Evolutionary conservation across 2,329 filamentous ascomycete genomes (phyloP).

Genomic region (Nemania sp.): DNA sequence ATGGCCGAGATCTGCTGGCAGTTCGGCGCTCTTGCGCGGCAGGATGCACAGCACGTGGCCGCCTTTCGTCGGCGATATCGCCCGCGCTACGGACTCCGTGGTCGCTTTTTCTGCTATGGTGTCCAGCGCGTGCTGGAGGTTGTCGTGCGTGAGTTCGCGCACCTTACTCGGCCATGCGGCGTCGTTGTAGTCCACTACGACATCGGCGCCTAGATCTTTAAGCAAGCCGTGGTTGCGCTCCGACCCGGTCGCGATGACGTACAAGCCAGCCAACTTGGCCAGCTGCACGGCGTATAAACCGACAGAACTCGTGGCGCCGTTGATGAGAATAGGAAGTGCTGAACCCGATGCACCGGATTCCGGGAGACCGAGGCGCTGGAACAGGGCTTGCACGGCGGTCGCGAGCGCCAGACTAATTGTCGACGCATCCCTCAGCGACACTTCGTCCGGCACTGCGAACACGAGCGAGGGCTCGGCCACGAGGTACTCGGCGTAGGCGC

Average conservation of each 20-base stretch:
- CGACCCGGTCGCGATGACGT: constrained; percentile 36
- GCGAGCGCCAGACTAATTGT: constrained; percentile 44
- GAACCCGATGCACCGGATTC: constrained; percentile 38
- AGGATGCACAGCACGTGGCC: constrained; percentile 35
- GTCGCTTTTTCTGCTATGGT: constrained; percentile 36
- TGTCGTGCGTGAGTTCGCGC: constrained; percentile 65
- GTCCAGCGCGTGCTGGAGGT: constrained; percentile 41
- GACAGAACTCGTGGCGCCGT: constrained; percentile 35
- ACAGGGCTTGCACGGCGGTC: constrained; percentile 47
- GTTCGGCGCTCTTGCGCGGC: constrained; percentile 27
- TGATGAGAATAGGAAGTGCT: constrained; percentile 40
- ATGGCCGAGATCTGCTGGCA: constrained; percentile 31
- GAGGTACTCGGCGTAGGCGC: constrained; percentile 39
- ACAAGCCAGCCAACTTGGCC: constrained; percentile 33
- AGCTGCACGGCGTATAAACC: constrained; percentile 38
- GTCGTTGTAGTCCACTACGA: constrained; percentile 44
- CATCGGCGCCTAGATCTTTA: constrained; percentile 33
- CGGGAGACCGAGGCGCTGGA: constrained; percentile 37
- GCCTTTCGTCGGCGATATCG: constrained; percentile 39
- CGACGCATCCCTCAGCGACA: constrained; percentile 36
- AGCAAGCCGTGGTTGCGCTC: constrained; percentile 34
- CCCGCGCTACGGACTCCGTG: constrained; percentile 26
- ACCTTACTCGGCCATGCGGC: constrained; percentile 56
- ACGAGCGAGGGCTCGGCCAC: constrained; percentile 35
- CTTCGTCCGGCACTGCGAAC: constrained; percentile 35